Base-by-base conservation (phyloP, 2,329 filamentous ascomycete genomes). In the Xenosphaeropsis pyriputrescens region DNA sequence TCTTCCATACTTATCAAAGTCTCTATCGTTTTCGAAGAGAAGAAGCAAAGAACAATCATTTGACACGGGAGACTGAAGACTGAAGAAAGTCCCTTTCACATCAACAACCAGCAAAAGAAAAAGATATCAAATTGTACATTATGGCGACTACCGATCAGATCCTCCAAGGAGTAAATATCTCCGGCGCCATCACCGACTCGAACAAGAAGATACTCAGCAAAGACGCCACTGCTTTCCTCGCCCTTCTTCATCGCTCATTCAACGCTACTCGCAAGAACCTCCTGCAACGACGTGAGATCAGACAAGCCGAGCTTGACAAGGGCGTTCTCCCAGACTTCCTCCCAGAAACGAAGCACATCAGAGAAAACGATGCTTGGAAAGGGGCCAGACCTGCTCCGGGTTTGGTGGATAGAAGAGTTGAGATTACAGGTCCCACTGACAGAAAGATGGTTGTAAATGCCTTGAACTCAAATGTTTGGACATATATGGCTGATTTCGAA, bases 361-460 rank as follows among this genome's bases (percentile, higher is more conserved):
- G 91, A 52, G 88, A 96, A 52, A 84, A 94, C 61, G 75, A 83
- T 58, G 78, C 86, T 51, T 98, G 91, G 91, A 91, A 76, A 65
- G 91, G 85, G 44, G 86, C 91, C 32, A 74, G 81, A 37, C 91
- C 91, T 14, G 91, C 89, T 6, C 89, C 91, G 0, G 91, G 91
- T 41, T 72, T 96, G 39, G 77, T 94, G 33, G 91, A 98, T 65
- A 80, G 91, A 47, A 77, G 91, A 43, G 84, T 95, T 22, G 91
- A 98, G 68, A 98, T 96, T 55, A 98, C 91, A 5, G 91, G 91
- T 7, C 91, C 91, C 1, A 95, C 88, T 6, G 91, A 96, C 63
- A 75, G 91, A 49, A 98, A 96, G 73, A 98, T 98, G 91, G 86
- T 96, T 35, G 85, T 96, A 45, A 98, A 98, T 59, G 91, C 91